Base-by-base conservation (phyloP, 1,284 basidiomycete species). In the Anthracocystis setariae region DNA sequence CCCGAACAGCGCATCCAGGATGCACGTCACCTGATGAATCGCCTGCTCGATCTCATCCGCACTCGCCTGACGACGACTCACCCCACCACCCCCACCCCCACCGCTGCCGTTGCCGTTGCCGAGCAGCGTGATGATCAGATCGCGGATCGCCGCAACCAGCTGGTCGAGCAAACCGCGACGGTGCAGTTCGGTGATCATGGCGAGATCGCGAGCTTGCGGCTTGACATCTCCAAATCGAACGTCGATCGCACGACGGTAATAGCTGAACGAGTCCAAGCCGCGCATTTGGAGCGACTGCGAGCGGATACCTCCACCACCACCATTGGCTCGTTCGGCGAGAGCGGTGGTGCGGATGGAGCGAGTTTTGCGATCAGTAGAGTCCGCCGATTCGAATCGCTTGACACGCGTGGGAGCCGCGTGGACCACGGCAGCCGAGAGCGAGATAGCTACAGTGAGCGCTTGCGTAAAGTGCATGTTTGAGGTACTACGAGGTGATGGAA, bases 91-190 rank as follows among this genome's bases (percentile, higher is more conserved):
- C 44, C n/a, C n/a, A n/a, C n/a, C n/a, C n/a, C n/a, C n/a, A n/a
- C n/a, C n/a, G n/a, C n/a, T n/a, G n/a, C n/a, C n/a, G n/a, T n/a
- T n/a, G n/a, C n/a, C n/a, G n/a, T 50, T 50, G 29, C 74, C 74
- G 21, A 76, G 68, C 23, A 76, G 59, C 38, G 63, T 71, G 49
- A 64, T 58, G 50, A 76, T 60, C 2, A 76, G 51, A 18, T 76
- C 62, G 46, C 63, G 56, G 2, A 76, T 38, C 7, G 74, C 71
- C 23, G 62, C 61, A 9, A 76, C 51, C 44, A 76, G 64, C 69
- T 66, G 60, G 52, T 76, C 74, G 39, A 76, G 67, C 15, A 76
- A 44, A 10, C 72, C 74, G 20, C 74, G 66, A 20, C 68, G 63
- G 42, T 74, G 58, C 13, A 76, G 64, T 47, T 76, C 74, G 38